Conservation (phyloP, 176 grass and related monocot species). For the Rhynchospora breviuscula region DNA sequence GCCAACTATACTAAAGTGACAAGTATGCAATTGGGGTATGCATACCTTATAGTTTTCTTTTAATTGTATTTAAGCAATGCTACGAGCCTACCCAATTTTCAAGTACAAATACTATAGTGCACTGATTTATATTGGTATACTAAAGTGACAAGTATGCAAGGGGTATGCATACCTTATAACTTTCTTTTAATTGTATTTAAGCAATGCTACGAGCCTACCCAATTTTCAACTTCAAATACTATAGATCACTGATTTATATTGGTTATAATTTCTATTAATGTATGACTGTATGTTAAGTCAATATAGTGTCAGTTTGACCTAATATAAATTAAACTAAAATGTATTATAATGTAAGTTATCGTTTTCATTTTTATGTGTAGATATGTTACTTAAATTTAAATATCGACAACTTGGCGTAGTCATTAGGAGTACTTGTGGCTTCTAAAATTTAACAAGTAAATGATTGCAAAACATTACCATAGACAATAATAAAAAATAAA, state of each 20-base stretch:
- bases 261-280: not conserved
- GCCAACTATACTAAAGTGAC: not conserved
- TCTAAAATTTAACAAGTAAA: too few species aligned
- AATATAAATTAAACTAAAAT: not conserved
- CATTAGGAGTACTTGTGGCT: too few species aligned
- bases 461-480: too few species aligned
- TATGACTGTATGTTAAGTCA: not conserved
- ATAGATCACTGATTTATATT: not conserved
- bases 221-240: not conserved
- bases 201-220: not conserved
- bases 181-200: not conserved
- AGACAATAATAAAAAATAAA: too few species aligned
- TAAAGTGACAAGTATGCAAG: constrained; percentile 3
- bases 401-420: too few species aligned
- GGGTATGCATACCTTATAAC: too few species aligned
- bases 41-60: not conserved
- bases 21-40: not conserved
- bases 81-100: not conserved
- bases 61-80: not conserved
- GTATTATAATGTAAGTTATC: not conserved
- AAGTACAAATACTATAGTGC: not conserved
- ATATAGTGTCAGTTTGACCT: not conserved
- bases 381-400: too few species aligned
- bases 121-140: not conserved
- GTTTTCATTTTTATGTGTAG: too few species aligned